Percentiles rank a stretch among this genome's conserved stretches.
Evolutionary conservation across 2,329 filamentous ascomycete species (phyloP).

Genomic region (Alternaria gansuensis): DNA sequence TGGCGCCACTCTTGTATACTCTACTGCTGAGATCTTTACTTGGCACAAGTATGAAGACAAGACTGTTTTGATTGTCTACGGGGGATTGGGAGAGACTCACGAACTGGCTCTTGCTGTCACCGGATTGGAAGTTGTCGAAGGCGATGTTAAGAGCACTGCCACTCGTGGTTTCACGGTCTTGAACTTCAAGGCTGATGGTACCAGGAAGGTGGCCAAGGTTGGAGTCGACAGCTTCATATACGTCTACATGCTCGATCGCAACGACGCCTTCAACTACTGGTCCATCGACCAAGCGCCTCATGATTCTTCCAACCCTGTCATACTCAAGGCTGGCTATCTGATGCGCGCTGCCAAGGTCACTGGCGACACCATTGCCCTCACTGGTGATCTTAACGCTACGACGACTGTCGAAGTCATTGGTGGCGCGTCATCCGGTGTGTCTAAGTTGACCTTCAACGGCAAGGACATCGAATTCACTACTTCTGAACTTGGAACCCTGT

Average conservation of each 20-base stretch:
- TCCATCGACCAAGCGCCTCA: conserved; percentile 60
- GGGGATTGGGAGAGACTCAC: conserved; percentile 68
- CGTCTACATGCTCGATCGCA: conserved; percentile 68
- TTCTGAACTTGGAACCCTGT: conserved; percentile 59
- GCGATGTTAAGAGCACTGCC: conserved; percentile 51
- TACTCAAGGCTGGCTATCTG: conserved; percentile 71
- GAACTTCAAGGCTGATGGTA: conserved; percentile 65
- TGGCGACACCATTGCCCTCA: conserved; percentile 67
- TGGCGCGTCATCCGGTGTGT: conserved; percentile 61
- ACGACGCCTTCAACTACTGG: conserved; percentile 75
- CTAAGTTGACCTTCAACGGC: conserved; percentile 70
- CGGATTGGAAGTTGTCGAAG: conserved; percentile 53
- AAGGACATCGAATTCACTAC: conserved; percentile 52
- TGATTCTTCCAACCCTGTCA: conserved; percentile 55
- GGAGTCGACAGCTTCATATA: conserved; percentile 55
- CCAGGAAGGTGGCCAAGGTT: conserved; percentile 63
- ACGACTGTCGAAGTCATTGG: conserved; percentile 74
- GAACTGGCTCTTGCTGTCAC: conserved; percentile 64
- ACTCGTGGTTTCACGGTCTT: conserved; percentile 58
- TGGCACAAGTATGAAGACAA: conserved; percentile 70
- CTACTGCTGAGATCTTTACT: conserved; percentile 72
- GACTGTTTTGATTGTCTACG: conserved; percentile 71
- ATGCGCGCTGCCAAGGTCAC: conserved; percentile 67
- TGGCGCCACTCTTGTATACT: conserved; percentile 69
- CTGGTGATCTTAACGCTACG: conserved; percentile 76